A percentile compares a stretch with the other conserved stretches of the same genome.
These are phyloP conservation scores for Pseudogymnoascus pannorum DNA, from an alignment of 2,329 filamentous ascomycete genomes.

Conservation along the genomic window DNA sequence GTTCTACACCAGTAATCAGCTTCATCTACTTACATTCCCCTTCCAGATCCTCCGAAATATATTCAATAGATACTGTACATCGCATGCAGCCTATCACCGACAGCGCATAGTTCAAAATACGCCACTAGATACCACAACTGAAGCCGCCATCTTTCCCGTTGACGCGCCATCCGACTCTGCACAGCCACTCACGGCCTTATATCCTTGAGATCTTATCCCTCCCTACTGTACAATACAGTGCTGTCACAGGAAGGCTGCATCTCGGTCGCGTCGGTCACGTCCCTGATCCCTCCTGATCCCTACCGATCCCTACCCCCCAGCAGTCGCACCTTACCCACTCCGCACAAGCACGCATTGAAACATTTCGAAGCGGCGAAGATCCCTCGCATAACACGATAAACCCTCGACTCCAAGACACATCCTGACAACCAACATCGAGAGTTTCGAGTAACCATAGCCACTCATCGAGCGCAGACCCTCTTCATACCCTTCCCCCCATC, in stretches of 20 bases:
- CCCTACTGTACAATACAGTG: background rate
- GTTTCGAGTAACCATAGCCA: slow-evolving; percentile 2
- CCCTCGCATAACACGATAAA: background rate
- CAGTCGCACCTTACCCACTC: background rate
- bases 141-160: background rate
- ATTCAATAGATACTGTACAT: background rate
- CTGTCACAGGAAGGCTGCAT: slow-evolving; percentile 2
- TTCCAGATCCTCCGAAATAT: background rate
- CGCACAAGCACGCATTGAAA: slow-evolving; percentile 1
- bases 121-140: background rate
- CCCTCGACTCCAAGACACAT: background rate
- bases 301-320: background rate
- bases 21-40: background rate
- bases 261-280: background rate
- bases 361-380: slow-evolving; percentile 2
- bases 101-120: background rate
- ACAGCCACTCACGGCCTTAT: background rate
- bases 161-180: background rate
- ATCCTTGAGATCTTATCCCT: background rate
- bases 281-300: slow-evolving; percentile 1
- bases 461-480: background rate
- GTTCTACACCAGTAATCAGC: background rate
- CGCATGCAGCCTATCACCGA: background rate
- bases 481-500: slow-evolving; percentile 15
- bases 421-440: slow-evolving; percentile 1